A percentile compares a stretch with the other conserved stretches of the same genome.
phyloP scores from a whole-genome alignment of 139 green algal species.

The Chlamydomonas incerta region DNA sequence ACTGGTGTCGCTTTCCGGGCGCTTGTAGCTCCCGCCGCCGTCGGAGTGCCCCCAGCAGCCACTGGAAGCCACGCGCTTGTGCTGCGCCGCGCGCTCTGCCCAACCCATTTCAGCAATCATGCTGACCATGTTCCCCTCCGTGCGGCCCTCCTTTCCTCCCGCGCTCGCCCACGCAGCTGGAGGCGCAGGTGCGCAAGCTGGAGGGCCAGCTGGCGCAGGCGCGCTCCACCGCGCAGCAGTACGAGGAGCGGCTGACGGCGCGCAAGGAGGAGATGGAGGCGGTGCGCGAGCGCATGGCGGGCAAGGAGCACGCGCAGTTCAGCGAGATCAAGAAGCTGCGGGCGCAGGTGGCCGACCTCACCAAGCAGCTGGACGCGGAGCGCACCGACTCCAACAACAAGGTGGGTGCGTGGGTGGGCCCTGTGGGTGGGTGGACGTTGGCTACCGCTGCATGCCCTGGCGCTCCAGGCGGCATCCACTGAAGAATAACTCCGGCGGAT shows the following conservation, averaged over 20 bases:
- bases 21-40: too few relatives aligned
- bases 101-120: too few relatives aligned
- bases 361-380: slow-evolving; percentile 30
- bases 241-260: slow-evolving; percentile 33
- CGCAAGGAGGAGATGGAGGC: slow-evolving; percentile 39
- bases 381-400: slow-evolving; percentile 4
- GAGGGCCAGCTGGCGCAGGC: slow-evolving; percentile 47
- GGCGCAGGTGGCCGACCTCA: slow-evolving; percentile 40
- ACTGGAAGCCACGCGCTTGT: too few relatives aligned
- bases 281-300: slow-evolving; percentile 30
- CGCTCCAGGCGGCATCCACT: too few relatives aligned
- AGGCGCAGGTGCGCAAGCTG: slow-evolving; percentile 38
- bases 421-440: too few relatives aligned
- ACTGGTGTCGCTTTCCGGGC: too few relatives aligned
- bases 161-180: slow-evolving; percentile 8
- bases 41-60: too few relatives aligned
- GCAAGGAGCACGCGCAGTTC: slow-evolving; percentile 46
- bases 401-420: too few relatives aligned
- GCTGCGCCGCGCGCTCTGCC: neutral
- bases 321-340: slow-evolving; percentile 50
- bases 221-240: slow-evolving; percentile 36
- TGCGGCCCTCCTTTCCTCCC: neutral
- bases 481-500: too few relatives aligned
- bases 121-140: too few relatives aligned
- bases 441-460: too few relatives aligned